phyloP scores from a whole-genome alignment of 2,329 filamentous ascomycete species.

The Pyrenophora teres region DNA sequence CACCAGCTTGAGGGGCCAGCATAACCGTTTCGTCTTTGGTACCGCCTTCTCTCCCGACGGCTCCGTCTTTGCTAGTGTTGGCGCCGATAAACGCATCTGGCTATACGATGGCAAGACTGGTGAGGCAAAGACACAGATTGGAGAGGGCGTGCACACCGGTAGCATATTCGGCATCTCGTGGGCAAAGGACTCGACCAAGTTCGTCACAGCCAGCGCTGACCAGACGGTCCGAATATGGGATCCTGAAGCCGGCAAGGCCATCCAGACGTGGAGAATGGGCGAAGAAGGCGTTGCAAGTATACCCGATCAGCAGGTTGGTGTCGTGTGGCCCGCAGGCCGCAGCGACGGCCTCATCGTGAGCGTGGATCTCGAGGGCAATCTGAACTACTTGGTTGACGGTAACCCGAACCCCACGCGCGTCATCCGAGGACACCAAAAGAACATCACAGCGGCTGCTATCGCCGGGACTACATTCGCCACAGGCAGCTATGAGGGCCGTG shows the following conservation, averaged over 20 bases:
- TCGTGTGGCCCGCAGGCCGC: constrained; percentile 83
- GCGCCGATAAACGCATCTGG: constrained; percentile 90
- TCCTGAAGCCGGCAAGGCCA: constrained; percentile 73
- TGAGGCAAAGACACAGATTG: constrained; percentile 76
- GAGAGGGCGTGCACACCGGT: constrained; percentile 83
- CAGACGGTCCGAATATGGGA: constrained; percentile 97
- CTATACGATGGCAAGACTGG: constrained; percentile 97
- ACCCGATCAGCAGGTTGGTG: constrained; percentile 87
- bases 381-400: constrained; percentile 83
- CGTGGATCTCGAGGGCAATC: constrained; percentile 82
- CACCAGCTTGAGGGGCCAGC: constrained; percentile 75
- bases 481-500: constrained; percentile 87
- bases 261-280: constrained; percentile 85
- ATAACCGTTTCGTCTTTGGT: constrained; percentile 87
- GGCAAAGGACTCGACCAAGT: constrained; percentile 80
- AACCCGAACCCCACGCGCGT: constrained; percentile 70
- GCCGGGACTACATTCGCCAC: constrained; percentile 74
- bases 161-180: constrained; percentile 93
- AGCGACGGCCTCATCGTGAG: constrained; percentile 88
- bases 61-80: constrained; percentile 78
- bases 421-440: constrained; percentile 88
- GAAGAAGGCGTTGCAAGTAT: constrained; percentile 73
- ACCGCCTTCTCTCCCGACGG: constrained; percentile 91
- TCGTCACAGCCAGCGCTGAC: constrained; percentile 92
- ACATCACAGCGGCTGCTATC: constrained; percentile 75